Evolutionary conservation across 179 eudicot genomes (phyloP).

Genomic region (Gypsophila paniculata): DNA sequence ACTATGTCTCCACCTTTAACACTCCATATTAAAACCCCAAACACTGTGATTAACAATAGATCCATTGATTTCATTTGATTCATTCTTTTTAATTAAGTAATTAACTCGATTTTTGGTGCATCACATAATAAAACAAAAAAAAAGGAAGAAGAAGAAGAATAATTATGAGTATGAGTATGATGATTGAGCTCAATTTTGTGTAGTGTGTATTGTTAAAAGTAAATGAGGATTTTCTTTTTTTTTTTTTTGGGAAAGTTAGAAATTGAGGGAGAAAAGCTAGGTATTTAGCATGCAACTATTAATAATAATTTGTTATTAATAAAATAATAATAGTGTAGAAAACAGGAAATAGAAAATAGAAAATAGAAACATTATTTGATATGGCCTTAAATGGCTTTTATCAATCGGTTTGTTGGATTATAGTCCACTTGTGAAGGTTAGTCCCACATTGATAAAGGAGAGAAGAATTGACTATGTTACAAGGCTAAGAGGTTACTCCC

Average conservation of each 20-base stretch:
- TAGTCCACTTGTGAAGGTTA: too few relatives aligned
- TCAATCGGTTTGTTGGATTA: too few relatives aligned
- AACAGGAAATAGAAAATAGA: neutral
- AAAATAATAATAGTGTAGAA: neutral
- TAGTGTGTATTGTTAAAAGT: neutral
- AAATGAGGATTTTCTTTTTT: too few relatives aligned
- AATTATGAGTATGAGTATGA: neutral
- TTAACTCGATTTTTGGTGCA: slow-evolving; percentile 5
- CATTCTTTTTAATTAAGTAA: too few relatives aligned
- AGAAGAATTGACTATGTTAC: too few relatives aligned
- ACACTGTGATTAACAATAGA: slow-evolving; percentile 36
- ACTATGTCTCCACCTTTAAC: slow-evolving; percentile 75
- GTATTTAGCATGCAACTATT: neutral
- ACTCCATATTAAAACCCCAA: slow-evolving; percentile 20
- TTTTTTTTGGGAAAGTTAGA: neutral
- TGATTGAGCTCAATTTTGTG: neutral
- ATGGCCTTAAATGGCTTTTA: too few relatives aligned
- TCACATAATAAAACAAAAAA: slow-evolving; percentile 5
- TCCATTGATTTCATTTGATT: slow-evolving; percentile 36
- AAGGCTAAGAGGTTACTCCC: too few relatives aligned
- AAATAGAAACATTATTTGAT: too few relatives aligned
- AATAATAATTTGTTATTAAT: too few relatives aligned
- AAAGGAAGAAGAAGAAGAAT: neutral
- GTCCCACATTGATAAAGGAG: too few relatives aligned
- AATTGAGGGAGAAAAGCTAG: neutral